phyloP scores from a whole-genome alignment of 139 green algal species.

The Chlamydomonas applanata region DNA sequence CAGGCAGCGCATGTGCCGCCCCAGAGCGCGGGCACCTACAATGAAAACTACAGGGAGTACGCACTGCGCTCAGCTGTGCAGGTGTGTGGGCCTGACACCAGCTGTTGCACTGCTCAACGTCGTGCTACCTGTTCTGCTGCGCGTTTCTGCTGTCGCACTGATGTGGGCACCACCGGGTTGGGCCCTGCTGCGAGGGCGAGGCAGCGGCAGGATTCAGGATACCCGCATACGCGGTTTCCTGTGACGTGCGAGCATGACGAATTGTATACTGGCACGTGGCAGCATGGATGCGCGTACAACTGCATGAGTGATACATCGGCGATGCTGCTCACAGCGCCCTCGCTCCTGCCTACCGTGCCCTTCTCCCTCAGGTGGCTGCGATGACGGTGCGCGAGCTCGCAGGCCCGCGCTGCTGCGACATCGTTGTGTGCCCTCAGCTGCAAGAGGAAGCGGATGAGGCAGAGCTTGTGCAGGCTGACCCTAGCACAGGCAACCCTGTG shows the following conservation, averaged over 20 bases:
- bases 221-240: too few species aligned
- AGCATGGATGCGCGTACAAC: too few species aligned
- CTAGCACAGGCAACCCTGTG: too few species aligned
- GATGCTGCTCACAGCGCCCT: too few species aligned
- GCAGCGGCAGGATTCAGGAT: too few species aligned
- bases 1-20: conserved; percentile 67
- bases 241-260: too few species aligned
- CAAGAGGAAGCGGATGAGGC: conserved; percentile 1
- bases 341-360: too few species aligned
- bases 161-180: neutral
- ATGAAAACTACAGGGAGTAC: conserved; percentile 35
- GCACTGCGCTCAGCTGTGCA: conserved; percentile 41
- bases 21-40: neutral
- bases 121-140: too few species aligned
- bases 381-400: conserved; percentile 53
- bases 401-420: conserved; percentile 62
- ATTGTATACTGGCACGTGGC: too few species aligned
- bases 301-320: too few species aligned
- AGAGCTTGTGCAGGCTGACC: conserved; percentile 4
- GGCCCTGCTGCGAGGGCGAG: neutral
- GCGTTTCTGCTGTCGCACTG: conserved; percentile 2
- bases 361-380: conserved; percentile 60
- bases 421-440: conserved; percentile 67
- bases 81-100: conserved; percentile 6
- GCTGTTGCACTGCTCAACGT: too few species aligned